Conservation (phyloP, 2,329 filamentous ascomycete genomes). For the Dryadomyces sulphureus region DNA sequence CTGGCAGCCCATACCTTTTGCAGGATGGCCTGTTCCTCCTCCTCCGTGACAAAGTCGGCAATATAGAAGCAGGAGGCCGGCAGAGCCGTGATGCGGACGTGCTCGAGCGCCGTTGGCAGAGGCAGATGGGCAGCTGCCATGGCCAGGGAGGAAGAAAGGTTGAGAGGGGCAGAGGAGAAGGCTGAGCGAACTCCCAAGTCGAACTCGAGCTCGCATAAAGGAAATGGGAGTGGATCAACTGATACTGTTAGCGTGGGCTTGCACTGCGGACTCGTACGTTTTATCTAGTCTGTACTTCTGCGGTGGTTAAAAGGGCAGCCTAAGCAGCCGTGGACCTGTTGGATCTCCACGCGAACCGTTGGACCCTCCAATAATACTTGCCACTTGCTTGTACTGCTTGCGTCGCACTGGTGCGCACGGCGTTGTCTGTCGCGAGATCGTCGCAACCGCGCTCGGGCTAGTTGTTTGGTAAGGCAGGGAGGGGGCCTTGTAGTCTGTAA, state of each 20-base stretch:
- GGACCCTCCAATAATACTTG: background rate
- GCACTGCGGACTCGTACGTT: no score
- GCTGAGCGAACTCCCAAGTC: background rate
- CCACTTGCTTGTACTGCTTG: no score
- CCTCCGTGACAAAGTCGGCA: constrained; percentile 61
- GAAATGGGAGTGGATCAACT: background rate
- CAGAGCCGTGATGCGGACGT: constrained; percentile 35
- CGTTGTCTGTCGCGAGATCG: constrained; percentile 9
- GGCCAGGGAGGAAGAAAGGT: background rate
- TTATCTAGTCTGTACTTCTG: no score
- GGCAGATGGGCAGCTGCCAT: constrained; percentile 2
- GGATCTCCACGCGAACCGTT: background rate
- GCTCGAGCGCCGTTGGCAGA: constrained; percentile 34
- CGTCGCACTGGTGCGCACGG: constrained; percentile 2
- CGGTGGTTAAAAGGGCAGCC: background rate
- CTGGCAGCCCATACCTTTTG: constrained; percentile 39
- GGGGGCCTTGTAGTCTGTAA: constrained; percentile 4
- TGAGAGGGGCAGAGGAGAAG: background rate
- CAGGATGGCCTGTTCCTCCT: constrained; percentile 59
- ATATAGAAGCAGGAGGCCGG: constrained; percentile 69
- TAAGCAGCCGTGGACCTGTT: background rate
- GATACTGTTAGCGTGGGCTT: background rate
- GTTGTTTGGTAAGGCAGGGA: constrained; percentile 1
- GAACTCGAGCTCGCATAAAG: background rate
- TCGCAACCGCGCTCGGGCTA: constrained; percentile 6